These are phyloP conservation scores for Kwoniella sp. DNA, from an alignment of 768 basidiomycete genomes.

Conservation along the genomic window DNA sequence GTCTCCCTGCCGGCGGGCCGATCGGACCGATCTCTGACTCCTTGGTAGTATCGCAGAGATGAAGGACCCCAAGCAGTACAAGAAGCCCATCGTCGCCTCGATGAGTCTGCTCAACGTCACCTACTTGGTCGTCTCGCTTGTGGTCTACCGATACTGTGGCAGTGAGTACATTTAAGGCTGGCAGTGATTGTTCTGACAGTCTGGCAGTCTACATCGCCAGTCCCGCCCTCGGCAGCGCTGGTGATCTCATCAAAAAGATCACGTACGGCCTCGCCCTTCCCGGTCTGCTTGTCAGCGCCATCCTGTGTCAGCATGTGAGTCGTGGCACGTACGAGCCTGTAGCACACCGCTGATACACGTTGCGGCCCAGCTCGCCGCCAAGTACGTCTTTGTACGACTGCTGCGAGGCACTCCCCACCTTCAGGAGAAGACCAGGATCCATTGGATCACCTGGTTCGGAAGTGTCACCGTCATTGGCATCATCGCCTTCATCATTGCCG, in stretches of 20 bases:
- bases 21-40: constrained; percentile 16
- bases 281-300: constrained; percentile 25
- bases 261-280: constrained; percentile 40
- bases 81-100: constrained; percentile 11
- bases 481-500: constrained; percentile 12
- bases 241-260: constrained; percentile 34
- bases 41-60: constrained; percentile 32
- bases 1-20: neutral
- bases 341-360: neutral
- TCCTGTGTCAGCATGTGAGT: constrained; percentile 12
- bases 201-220: constrained; percentile 23
- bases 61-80: constrained; percentile 21
- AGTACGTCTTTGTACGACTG: constrained; percentile 24
- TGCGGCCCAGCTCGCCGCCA: constrained; percentile 6
- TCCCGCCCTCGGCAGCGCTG: constrained; percentile 38
- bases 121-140: constrained; percentile 12
- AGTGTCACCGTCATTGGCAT: constrained; percentile 12
- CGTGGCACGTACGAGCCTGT: neutral
- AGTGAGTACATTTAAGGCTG: neutral
- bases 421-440: constrained; percentile 9
- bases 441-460: constrained; percentile 15
- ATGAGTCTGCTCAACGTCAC: constrained; percentile 22
- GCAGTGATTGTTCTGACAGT: too few species aligned
- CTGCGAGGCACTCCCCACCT: constrained; percentile 18
- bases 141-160: constrained; percentile 12